Conservation (phyloP, 2,329 filamentous ascomycete species). For the Davidsoniella virescens region DNA sequence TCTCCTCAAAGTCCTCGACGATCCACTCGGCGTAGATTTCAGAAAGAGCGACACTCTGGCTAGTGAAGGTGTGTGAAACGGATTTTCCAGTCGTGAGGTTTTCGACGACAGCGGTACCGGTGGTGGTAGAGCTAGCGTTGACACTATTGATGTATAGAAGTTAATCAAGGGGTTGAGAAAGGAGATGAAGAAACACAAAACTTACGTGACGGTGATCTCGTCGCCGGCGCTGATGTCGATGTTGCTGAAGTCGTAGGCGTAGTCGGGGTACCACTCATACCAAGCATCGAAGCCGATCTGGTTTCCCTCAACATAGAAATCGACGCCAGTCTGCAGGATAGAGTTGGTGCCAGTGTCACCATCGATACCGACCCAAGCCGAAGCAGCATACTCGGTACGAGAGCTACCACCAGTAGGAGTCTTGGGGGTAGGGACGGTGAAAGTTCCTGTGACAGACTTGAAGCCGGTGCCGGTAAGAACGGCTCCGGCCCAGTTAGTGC, state of each 20-base stretch:
- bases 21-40: slow-evolving; percentile 48
- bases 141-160: slow-evolving; percentile 12
- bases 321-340: slow-evolving; percentile 28
- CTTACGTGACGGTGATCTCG: slow-evolving; percentile 18
- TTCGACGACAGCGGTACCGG: slow-evolving; percentile 20
- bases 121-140: slow-evolving; percentile 15
- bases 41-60: slow-evolving; percentile 28
- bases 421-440: slow-evolving; percentile 16
- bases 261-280: slow-evolving; percentile 32
- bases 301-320: slow-evolving; percentile 21
- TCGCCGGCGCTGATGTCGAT: slow-evolving; percentile 20
- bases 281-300: slow-evolving; percentile 24
- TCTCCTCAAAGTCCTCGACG: slow-evolving; percentile 30
- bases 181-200: not conserved
- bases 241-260: slow-evolving; percentile 24
- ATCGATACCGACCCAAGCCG: slow-evolving; percentile 32
- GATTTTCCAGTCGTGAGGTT: slow-evolving; percentile 35
- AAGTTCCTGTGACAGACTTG: slow-evolving; percentile 18
- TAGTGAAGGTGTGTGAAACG: slow-evolving; percentile 34
- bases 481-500: slow-evolving; percentile 19
- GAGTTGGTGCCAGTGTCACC: slow-evolving; percentile 26
- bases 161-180: not conserved
- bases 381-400: slow-evolving; percentile 15
- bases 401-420: not conserved
- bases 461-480: slow-evolving; percentile 18